Percentiles rank a stretch among this genome's conserved stretches.
Conservation (phyloP, 257 asterid species). For the Vinca minor region DNA sequence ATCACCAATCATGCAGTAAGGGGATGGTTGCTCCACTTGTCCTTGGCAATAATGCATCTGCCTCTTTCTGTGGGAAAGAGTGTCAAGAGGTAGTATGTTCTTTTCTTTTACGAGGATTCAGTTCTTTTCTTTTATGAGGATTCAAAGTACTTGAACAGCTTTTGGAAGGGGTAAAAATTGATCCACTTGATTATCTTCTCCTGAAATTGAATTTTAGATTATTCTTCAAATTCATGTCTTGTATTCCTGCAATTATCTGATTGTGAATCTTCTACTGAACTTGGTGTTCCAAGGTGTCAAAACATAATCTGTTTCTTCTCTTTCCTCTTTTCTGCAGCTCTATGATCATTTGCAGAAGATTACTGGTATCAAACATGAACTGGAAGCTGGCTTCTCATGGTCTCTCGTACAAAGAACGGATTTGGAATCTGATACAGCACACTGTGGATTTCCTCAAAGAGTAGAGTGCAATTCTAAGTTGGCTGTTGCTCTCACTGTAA, state of each 20-base stretch:
- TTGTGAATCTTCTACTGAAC: neutral
- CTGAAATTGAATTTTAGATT: neutral
- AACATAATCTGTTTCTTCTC: neutral
- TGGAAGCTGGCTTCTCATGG: slow-evolving; percentile 90
- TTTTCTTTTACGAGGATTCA: too few relatives aligned
- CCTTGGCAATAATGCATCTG: slow-evolving; percentile 36
- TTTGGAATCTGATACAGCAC: slow-evolving; percentile 48
- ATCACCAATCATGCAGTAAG: slow-evolving; percentile 62
- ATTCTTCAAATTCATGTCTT: neutral
- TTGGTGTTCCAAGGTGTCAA: neutral
- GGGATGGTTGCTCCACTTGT: slow-evolving; percentile 29
- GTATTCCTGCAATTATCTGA: slow-evolving; percentile 4
- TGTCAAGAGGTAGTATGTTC: slow-evolving; percentile 83
- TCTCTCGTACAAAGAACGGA: slow-evolving; percentile 75
- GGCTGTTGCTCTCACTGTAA: slow-evolving; percentile 74
- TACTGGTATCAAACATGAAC: slow-evolving; percentile 77
- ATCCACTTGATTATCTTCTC: neutral
- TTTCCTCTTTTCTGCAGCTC: slow-evolving; percentile 43
- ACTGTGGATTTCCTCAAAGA: slow-evolving; percentile 52
- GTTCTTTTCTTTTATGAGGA: neutral
- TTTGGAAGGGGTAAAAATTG: too few relatives aligned
- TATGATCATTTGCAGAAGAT: slow-evolving; percentile 70
- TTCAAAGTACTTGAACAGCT: neutral
- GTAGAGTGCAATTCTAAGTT: slow-evolving; percentile 96
- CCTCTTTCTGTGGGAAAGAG: slow-evolving; percentile 51